Percentiles rank a stretch among this genome's conserved stretches.
Evolutionary conservation across 352 stramenopile genomes (phyloP).

Genomic region (Phytophthora tentaculata): DNA sequence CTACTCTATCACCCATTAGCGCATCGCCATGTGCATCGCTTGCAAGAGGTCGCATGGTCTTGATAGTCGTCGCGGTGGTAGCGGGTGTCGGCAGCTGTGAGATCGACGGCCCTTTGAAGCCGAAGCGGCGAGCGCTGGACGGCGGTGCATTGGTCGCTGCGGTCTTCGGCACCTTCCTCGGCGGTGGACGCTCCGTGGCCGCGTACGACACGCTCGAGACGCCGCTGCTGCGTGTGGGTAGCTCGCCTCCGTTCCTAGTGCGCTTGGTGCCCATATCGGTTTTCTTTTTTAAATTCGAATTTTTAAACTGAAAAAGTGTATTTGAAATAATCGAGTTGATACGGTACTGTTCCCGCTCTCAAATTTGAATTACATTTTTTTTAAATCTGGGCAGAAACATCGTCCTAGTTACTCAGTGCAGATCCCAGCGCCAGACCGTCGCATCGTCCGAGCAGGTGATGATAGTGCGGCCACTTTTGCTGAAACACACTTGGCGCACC

Average conservation of each 20-base stretch:
- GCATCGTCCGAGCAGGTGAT: constrained; percentile 79
- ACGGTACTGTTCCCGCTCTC: constrained; percentile 19
- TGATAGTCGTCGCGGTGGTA: background rate
- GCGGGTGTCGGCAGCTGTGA: constrained; percentile 25
- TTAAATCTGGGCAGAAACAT: no score
- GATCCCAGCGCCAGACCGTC: constrained; percentile 79
- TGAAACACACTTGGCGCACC: constrained; percentile 83
- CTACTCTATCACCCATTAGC: background rate
- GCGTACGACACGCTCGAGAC: constrained; percentile 29
- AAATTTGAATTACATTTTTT: constrained; percentile 10
- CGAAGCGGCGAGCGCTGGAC: constrained; percentile 38
- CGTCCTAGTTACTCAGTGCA: constrained; percentile 54
- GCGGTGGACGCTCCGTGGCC: constrained; percentile 19
- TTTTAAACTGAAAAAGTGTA: constrained; percentile 25
- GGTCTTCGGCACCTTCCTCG: constrained; percentile 28
- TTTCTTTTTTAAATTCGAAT: constrained; percentile 25
- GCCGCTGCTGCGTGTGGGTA: constrained; percentile 4
- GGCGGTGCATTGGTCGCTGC: constrained; percentile 9
- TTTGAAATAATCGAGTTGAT: constrained; percentile 17
- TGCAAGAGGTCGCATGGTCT: constrained; percentile 9
- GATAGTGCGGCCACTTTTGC: constrained; percentile 69
- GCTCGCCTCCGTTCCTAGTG: constrained; percentile 37
- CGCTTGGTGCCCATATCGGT: constrained; percentile 42
- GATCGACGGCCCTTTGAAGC: constrained; percentile 47
- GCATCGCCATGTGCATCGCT: constrained; percentile 1